Evolutionary conservation across 495 filamentous ascomycete species (phyloP).

Genomic region (Penicillium nucicola): DNA sequence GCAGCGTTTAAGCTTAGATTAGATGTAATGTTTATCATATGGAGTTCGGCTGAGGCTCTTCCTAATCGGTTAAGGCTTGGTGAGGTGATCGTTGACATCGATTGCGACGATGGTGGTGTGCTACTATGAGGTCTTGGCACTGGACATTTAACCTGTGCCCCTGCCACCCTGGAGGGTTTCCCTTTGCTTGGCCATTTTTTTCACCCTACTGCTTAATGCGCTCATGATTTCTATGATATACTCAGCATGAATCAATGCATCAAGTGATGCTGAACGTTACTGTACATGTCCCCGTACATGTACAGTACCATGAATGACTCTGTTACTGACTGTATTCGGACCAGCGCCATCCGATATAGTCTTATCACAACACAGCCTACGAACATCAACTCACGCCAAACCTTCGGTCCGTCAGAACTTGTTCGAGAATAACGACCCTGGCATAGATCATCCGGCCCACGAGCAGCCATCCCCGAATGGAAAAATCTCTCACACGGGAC

Average conservation of each 20-base stretch:
- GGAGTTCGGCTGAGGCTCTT: conserved; percentile 1
- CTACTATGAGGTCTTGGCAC: conserved; percentile 32
- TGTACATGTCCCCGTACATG: no score
- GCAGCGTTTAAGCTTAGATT: conserved; percentile 23
- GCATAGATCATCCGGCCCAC: neutral
- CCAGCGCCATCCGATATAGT: neutral
- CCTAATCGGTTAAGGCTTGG: conserved; percentile 12
- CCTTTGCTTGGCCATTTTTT: neutral
- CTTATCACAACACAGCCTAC: neutral
- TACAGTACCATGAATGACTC: neutral
- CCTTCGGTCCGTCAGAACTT: no score
- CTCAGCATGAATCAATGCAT: no score
- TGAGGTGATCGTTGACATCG: conserved; percentile 37
- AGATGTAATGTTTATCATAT: conserved; percentile 15
- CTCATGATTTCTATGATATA: no score
- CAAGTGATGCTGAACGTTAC: no score
- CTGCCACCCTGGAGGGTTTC: neutral
- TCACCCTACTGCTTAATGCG: no score
- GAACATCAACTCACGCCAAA: no score
- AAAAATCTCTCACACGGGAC: conserved; percentile 5
- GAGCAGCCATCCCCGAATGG: neutral
- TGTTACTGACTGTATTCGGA: neutral
- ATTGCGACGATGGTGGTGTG: conserved; percentile 28
- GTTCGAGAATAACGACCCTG: no score
- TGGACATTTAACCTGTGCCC: conserved; percentile 17